Evolutionary conservation across 768 basidiomycete species (phyloP), one percentile per base, ranked within the genome.

Genomic region (Boletus huronensis): DNA sequence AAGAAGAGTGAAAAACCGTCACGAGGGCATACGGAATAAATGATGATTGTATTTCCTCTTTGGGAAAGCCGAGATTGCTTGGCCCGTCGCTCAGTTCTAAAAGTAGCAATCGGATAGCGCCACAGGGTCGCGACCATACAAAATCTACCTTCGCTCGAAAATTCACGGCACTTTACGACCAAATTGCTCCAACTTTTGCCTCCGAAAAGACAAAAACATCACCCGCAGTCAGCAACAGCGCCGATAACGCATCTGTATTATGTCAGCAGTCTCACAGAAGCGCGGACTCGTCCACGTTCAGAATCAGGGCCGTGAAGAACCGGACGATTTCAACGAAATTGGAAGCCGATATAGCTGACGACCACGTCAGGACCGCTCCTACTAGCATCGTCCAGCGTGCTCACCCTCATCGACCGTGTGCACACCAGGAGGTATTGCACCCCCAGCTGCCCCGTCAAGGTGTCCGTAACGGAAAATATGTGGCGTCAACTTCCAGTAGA

Each of bases 321-420:
- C 80, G 73, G 42, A 88, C 82, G 50, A 82, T 78, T 64, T 87
- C 85, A 42, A 88, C 65, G 55, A 87, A 81, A 5, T 72, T 69
- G 54, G 81, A 78, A 1, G 75, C 75, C 10, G 70, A 59, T 19
- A 84, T 70, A 23, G 73, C 87, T 51, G 43, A 34, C 16, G 52
- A 16, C 17, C 34, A 14, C 6, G 32, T 40, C 34, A 51, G n/a
- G n/a, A 3, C 35, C 5, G 34, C 9, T 28, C 23, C 34, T 32
- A n/a, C n/a, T n/a, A n/a, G 48, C 50, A 31, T 19, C 13, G 9
- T 16, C 14, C 29, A 28, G 5, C 8, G 11, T 13, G 64, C 80
- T 63, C 62, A 85, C 86, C 77, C 77, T 90, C 89, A 53, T 90
- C 80, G 26, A 89, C 80, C 3, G 87, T 87, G 67, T 90, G 89